phyloP scores from a whole-genome alignment of 2,329 filamentous ascomycete species.

The Colletotrichum cuscutae region DNA sequence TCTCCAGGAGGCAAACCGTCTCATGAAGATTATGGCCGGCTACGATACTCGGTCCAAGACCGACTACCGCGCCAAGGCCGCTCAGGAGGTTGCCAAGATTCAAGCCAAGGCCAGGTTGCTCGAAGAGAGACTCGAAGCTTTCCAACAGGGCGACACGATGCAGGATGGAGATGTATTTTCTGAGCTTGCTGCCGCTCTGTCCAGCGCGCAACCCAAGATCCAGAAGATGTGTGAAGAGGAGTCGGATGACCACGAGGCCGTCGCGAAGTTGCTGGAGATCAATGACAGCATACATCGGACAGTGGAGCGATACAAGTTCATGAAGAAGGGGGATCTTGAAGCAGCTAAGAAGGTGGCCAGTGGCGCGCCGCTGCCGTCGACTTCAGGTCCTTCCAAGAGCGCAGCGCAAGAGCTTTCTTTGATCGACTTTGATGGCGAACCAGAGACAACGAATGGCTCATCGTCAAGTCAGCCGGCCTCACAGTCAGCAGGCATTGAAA shows the following conservation, averaged over 20 bases:
- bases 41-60: constrained; percentile 96
- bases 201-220: constrained; percentile 97
- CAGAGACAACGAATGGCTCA: constrained; percentile 59
- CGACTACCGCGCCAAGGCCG: constrained; percentile 96
- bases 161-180: constrained; percentile 74
- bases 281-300: constrained; percentile 99
- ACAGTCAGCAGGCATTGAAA: constrained; percentile 78
- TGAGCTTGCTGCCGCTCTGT: constrained; percentile 88
- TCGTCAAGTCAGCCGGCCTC: constrained; percentile 49
- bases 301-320: constrained; percentile 91
- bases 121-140: constrained; percentile 90
- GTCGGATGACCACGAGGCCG: constrained; percentile 94
- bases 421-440: constrained; percentile 85
- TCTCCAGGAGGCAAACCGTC: constrained; percentile 92
- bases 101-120: constrained; percentile 94
- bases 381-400: constrained; percentile 60
- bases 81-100: constrained; percentile 92
- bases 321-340: constrained; percentile 94
- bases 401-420: constrained; percentile 82
- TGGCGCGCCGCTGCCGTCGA: constrained; percentile 66
- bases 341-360: constrained; percentile 85
- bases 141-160: constrained; percentile 84
- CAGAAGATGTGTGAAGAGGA: constrained; percentile 99
- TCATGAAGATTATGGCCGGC: constrained; percentile 99
- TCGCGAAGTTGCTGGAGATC: constrained; percentile 94